Percentiles rank a stretch among this genome's conserved stretches.
phyloP scores from a whole-genome alignment of 495 filamentous ascomycete genomes.

The Xylaria castorea region DNA sequence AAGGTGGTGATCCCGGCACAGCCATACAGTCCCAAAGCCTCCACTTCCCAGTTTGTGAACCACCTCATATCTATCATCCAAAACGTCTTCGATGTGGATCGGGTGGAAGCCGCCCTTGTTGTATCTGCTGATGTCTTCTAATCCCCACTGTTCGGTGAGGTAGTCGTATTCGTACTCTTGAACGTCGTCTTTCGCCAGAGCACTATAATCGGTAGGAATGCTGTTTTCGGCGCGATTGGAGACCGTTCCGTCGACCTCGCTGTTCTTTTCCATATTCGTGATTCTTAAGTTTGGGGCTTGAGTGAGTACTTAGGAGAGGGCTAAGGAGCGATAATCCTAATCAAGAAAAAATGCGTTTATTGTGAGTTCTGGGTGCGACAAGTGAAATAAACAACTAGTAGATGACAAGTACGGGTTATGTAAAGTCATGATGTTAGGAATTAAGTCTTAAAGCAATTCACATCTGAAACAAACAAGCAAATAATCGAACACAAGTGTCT shows the following conservation, averaged over 20 bases:
- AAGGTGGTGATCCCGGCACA: slow-evolving; percentile 49
- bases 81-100: slow-evolving; percentile 50
- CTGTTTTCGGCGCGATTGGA: background rate
- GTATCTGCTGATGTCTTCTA: slow-evolving; percentile 30
- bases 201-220: background rate
- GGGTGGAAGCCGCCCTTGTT: slow-evolving; percentile 49
- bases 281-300: background rate
- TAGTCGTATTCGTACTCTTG: slow-evolving; percentile 20
- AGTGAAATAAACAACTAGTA: background rate
- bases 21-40: slow-evolving; percentile 57
- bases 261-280: background rate
- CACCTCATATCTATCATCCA: slow-evolving; percentile 49
- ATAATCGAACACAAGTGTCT: background rate
- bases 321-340: background rate
- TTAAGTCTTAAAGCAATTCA: background rate
- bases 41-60: slow-evolving; percentile 58
- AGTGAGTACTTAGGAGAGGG: background rate
- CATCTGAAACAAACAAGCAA: background rate
- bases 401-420: background rate
- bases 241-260: background rate
- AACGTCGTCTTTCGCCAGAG: background rate
- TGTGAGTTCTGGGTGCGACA: background rate
- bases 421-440: background rate
- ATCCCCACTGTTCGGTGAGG: background rate
- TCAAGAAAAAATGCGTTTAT: background rate